These are phyloP conservation scores for Parmales sp. DNA, from an alignment of 108 stramenopile genomes.

Conservation along the genomic window DNA sequence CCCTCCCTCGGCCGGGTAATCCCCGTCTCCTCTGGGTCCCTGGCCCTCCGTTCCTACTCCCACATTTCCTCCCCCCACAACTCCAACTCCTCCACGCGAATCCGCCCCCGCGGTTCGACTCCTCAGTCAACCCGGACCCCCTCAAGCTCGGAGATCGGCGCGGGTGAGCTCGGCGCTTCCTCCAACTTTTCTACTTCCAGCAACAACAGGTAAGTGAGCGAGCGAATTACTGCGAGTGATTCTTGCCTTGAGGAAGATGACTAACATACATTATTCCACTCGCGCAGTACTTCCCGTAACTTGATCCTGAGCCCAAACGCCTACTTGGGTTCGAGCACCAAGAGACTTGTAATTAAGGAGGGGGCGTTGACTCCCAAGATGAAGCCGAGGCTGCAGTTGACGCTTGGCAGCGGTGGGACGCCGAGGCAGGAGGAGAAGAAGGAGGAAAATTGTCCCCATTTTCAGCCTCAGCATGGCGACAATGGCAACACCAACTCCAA, in stretches of 20 bases:
- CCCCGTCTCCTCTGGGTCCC: neutral
- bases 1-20: neutral
- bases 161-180: neutral
- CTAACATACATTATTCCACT: neutral
- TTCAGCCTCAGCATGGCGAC: too few species aligned
- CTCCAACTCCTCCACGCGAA: neutral
- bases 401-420: constrained; percentile 21
- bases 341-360: constrained; percentile 44
- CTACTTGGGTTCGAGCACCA: constrained; percentile 42
- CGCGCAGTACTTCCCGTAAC: neutral
- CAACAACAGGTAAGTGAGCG: too few species aligned
- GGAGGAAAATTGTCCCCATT: too few species aligned
- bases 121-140: neutral
- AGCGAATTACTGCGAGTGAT: too few species aligned
- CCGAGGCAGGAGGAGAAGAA: constrained; percentile 15
- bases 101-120: neutral
- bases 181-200: neutral
- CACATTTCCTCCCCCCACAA: neutral
- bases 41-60: neutral
- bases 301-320: constrained; percentile 42
- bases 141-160: neutral
- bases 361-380: constrained; percentile 47
- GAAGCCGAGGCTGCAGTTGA: constrained; percentile 38
- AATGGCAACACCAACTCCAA: too few species aligned
- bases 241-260: too few species aligned